phyloP scores from a whole-genome alignment of 305 asterid genomes.

The Nicotiana rustica region DNA sequence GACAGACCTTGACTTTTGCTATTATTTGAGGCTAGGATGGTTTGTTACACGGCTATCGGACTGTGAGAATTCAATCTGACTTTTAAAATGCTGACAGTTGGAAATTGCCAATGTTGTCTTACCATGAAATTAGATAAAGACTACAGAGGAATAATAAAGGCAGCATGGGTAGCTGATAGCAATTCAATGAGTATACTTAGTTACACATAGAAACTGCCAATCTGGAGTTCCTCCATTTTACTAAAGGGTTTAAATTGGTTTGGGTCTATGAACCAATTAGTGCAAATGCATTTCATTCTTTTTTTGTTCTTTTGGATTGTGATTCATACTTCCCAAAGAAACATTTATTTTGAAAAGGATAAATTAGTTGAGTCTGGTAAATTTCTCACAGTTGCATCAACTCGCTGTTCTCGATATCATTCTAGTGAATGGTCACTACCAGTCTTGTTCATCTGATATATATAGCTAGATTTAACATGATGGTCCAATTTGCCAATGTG shows the following conservation, averaged over 20 bases:
- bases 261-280: neutral
- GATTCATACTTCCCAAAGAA: neutral
- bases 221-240: neutral
- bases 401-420: neutral
- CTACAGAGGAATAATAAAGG: neutral
- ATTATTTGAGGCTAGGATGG: neutral
- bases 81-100: neutral
- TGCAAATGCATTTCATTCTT: neutral
- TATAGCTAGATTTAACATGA: slow-evolving; percentile 8
- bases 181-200: neutral
- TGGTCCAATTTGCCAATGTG: neutral
- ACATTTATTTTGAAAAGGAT: neutral
- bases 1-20: neutral
- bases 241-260: neutral
- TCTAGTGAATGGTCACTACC: neutral
- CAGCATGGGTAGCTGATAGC: neutral
- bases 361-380: neutral
- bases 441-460: neutral
- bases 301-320: neutral
- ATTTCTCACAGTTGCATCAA: neutral
- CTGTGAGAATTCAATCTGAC: neutral
- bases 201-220: neutral
- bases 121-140: slow-evolving; percentile 8
- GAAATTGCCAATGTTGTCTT: neutral
- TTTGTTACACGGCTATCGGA: neutral